Evolutionary conservation across 345 rosid species (phyloP).

Genomic region (Abelmoschus esculentus): DNA sequence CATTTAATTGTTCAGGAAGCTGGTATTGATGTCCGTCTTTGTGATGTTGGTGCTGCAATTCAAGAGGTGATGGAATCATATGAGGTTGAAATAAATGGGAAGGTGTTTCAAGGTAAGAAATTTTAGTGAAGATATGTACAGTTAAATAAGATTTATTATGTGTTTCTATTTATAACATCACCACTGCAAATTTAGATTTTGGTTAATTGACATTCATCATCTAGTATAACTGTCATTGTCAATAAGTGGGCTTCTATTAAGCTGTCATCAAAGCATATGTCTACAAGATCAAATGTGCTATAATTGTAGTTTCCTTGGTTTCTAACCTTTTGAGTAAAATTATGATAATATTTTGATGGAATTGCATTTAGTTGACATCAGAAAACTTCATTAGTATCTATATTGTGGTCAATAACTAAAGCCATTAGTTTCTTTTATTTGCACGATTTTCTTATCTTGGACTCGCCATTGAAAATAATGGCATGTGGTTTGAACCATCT

Average conservation of each 20-base stretch:
- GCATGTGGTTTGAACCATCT: neutral
- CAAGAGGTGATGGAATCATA: slow-evolving; percentile 98
- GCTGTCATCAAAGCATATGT: neutral
- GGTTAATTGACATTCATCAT: neutral
- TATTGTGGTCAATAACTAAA: neutral
- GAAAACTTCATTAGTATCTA: no score
- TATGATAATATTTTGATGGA: neutral
- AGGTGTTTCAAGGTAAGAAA: slow-evolving; percentile 74
- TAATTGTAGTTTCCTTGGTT: neutral
- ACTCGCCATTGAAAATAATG: neutral
- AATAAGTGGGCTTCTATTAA: neutral
- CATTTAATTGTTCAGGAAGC: slow-evolving; percentile 53
- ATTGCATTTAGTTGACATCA: neutral
- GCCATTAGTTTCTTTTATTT: neutral
- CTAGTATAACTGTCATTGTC: neutral
- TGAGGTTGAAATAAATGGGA: slow-evolving; percentile 96
- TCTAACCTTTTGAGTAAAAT: neutral
- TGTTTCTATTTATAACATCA: no score
- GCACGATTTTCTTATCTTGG: neutral
- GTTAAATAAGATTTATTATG: neutral
- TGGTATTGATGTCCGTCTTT: slow-evolving; percentile 91
- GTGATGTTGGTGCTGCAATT: slow-evolving; percentile 97
- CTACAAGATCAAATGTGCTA: neutral
- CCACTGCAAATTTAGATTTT: neutral
- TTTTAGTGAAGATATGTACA: neutral